These are phyloP conservation scores for Pythium grandisporangium DNA, from an alignment of 352 stramenopile genomes.

Conservation along the genomic window DNA sequence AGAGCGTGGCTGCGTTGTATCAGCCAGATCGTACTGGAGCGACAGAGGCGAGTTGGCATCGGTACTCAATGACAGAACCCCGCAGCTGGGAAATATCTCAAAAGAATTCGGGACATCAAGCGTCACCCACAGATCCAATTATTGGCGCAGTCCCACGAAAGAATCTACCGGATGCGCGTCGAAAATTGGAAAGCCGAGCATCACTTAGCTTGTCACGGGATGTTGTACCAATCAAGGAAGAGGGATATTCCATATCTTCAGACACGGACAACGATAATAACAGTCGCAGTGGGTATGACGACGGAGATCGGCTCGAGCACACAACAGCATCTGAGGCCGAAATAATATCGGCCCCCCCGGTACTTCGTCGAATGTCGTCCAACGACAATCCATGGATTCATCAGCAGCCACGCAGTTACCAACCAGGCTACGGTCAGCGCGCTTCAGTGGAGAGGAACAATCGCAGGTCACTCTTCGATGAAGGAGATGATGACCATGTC, in stretches of 20 bases:
- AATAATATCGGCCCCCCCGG: neutral
- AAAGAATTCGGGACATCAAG: neutral
- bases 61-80: constrained; percentile 11
- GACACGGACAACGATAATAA: constrained; percentile 34
- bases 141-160: constrained; percentile 1
- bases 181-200: constrained; percentile 51
- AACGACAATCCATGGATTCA: neutral
- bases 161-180: constrained; percentile 30
- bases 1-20: constrained; percentile 3
- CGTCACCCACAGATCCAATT: neutral
- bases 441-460: neutral
- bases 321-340: neutral
- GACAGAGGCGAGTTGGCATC: neutral
- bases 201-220: constrained; percentile 63
- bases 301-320: too few relatives aligned
- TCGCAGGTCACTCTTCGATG: too few relatives aligned
- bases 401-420: neutral
- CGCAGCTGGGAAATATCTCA: neutral
- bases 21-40: neutral
- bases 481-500: neutral
- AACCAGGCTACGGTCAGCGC: constrained; percentile 12
- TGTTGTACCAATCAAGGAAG: constrained; percentile 29
- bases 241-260: constrained; percentile 42
- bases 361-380: neutral
- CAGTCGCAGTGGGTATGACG: too few relatives aligned